Base-by-base conservation (phyloP, 345 rosid genomes). In the Moringa oleifera region DNA sequence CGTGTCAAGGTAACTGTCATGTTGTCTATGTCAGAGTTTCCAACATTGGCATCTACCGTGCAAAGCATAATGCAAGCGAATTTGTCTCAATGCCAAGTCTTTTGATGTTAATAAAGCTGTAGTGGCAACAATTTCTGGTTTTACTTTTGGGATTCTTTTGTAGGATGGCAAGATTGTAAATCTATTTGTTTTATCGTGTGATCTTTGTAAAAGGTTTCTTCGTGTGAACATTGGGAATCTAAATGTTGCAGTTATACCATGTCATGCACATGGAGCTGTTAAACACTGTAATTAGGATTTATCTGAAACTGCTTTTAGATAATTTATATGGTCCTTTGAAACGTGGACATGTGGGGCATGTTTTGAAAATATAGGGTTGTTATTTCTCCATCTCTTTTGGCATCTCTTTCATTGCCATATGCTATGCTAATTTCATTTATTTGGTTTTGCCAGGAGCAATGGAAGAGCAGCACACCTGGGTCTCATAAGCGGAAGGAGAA, bases 401-500 rank as follows among this genome's bases (percentile, higher is more conserved):
- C 22, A 24, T 62, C 45, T 23, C 53, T 13, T 19, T 16, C 5
- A 21, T 52, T 12, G 2, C 24, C 6, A 3, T 28, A 41, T 41
- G 47, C 12, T 41, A 41, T 15, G 17, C n/a, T n/a, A n/a, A n/a
- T n/a, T n/a, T n/a, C n/a, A 51, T 64, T 45, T 21, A 6, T 55
- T 16, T 54, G 57, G 21, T 56, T 25, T 60, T 55, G 60, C 20
- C 75, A 90, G 97, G 99, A 94, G 78, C 97, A 88, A 85, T 90
- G 99, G 99, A 94, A 85, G 83, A 90, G 82, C 72, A 80, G 74
- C 71, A 71, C 77, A 59, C 74, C 76, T 75, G 82, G 74, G 65
- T 85, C 96, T 47, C 24, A 68, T 22, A 94, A 85, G 79, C 76
- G 97, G 31, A 85, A 80, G 82, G 97, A 94, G 17, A 86, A 96